Percentiles rank a stretch among this genome's conserved stretches.
These are phyloP conservation scores for Fusarium brachygibbosum DNA, from an alignment of 2,329 filamentous ascomycete genomes.

Conservation along the genomic window DNA sequence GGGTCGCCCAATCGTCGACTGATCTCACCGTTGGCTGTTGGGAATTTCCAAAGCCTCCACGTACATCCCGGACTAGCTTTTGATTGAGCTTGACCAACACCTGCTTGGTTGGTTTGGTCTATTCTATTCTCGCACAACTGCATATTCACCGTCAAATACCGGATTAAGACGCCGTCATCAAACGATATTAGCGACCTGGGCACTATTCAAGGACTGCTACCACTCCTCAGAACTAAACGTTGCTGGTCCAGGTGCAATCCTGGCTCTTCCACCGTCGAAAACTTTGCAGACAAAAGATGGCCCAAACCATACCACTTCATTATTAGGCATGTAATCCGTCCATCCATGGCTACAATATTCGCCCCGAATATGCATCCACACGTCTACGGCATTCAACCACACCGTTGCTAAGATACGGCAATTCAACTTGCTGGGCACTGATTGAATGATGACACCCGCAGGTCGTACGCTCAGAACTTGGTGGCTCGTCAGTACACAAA, in stretches of 20 bases:
- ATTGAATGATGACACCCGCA: constrained; percentile 16
- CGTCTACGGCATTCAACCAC: constrained; percentile 35
- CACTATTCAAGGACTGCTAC: constrained; percentile 18
- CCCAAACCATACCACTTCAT: constrained; percentile 25
- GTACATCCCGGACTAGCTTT: constrained; percentile 12
- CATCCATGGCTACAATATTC: constrained; percentile 31
- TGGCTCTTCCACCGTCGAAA: constrained; percentile 37
- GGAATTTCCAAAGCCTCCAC: constrained; percentile 23
- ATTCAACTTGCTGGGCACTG: constrained; percentile 27
- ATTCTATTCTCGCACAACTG: constrained; percentile 30
- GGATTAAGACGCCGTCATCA: constrained; percentile 38
- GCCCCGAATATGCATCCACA: constrained; percentile 40
- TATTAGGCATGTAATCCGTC: constrained; percentile 32
- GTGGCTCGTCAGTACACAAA: constrained; percentile 18
- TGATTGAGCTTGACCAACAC: constrained; percentile 26
- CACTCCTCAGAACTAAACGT: constrained; percentile 20
- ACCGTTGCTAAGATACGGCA: constrained; percentile 34
- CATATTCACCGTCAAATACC: constrained; percentile 33
- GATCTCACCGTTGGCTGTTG: constrained; percentile 23
- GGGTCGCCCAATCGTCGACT: constrained; percentile 31
- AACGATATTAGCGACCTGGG: constrained; percentile 20
- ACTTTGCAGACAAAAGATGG: constrained; percentile 34
- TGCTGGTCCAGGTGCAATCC: constrained; percentile 22
- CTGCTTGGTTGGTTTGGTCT: constrained; percentile 31
- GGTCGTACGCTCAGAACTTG: constrained; percentile 21